phyloP scores from a whole-genome alignment of 805 yeast genomes.

The Yamadazyma sp. region DNA sequence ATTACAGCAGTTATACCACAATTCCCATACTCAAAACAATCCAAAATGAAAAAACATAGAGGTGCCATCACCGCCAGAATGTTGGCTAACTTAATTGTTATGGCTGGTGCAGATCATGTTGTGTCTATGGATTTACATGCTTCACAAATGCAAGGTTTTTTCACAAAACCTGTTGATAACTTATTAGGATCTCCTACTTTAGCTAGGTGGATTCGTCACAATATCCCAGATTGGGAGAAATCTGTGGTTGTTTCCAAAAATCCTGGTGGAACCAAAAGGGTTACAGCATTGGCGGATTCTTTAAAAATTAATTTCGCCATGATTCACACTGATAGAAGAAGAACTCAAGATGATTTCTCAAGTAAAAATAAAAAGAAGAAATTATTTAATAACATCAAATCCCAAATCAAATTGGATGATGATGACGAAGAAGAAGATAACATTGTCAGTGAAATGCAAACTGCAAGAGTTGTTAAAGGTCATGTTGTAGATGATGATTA shows the following conservation, averaged over 20 bases:
- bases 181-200: conserved; percentile 94
- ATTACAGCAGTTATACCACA: conserved; percentile 97
- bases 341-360: conserved; percentile 64
- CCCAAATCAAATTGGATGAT: conserved; percentile 28
- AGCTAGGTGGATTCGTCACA: conserved; percentile 92
- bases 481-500: conserved; percentile 92
- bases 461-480: conserved; percentile 94
- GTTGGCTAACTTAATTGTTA: conserved; percentile 90
- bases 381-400: conserved; percentile 27
- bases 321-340: conserved; percentile 97
- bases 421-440: conserved; percentile 61
- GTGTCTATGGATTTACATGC: conserved; percentile 97
- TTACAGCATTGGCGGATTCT: conserved; percentile 96
- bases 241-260: conserved; percentile 98
- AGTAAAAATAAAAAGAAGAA: conserved; percentile 42
- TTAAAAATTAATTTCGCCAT: conserved; percentile 95
- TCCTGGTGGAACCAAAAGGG: conserved; percentile 98
- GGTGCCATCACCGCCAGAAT: conserved; percentile 98
- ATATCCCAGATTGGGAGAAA: conserved; percentile 77
- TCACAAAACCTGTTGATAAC: conserved; percentile 95
- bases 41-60: conserved; percentile 97
- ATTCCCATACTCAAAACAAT: conserved; percentile 95
- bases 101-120: conserved; percentile 99
- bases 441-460: conserved; percentile 78
- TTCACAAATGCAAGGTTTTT: conserved; percentile 98